Base-by-base conservation (phyloP, 352 stramenopile species). In the Phytophthora hibernalis region DNA sequence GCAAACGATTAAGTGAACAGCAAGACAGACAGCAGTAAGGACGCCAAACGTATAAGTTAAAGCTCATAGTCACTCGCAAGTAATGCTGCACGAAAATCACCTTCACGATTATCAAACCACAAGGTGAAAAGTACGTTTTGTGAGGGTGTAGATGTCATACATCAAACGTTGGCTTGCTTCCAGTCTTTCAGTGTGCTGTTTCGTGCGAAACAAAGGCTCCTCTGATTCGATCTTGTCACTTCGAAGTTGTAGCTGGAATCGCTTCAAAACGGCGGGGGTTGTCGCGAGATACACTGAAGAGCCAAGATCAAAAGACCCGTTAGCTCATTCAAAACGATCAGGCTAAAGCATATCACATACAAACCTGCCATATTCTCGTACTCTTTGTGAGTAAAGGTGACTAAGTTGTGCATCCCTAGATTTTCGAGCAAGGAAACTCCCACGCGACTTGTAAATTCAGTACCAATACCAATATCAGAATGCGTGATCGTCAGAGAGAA, bases 341-440 rank as follows among this genome's bases (percentile, higher is more conserved):
- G 21, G 5, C 1, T 26, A 49, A 22, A 5, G 13, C 3, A 7
- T 8, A 48, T 13, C 9, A 15, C n/a, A 44, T 38, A 7, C 53
- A 18, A 72, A 83, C 76, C 78, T 69, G 79, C 78, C 10, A 91
- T 16, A 42, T 89, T 68, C 59, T 86, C 72, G 43, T 78, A 88
- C 15, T 87, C 80, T 21, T 80, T 80, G 45, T 49, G 35, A 42
- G 68, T 87, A 61, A 78, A 74, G 26, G 71, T 57, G n/a, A 86
- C 48, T 30, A 88, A 65, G 7, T 74, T 68, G 10, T 47, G 31
- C 45, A 81, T 70, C 4, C 58, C 54, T 54, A 77, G 48, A 38
- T 87, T 90, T 22, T 56, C 24, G 11, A 88, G 55, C 37, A 90
- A 35, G 2, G 79, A 89, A 13, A 86, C 57, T 4, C 75, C 75